These are phyloP conservation scores for Mycena kentingensis DNA, from an alignment of 768 basidiomycete genomes.

Conservation along the genomic window DNA sequence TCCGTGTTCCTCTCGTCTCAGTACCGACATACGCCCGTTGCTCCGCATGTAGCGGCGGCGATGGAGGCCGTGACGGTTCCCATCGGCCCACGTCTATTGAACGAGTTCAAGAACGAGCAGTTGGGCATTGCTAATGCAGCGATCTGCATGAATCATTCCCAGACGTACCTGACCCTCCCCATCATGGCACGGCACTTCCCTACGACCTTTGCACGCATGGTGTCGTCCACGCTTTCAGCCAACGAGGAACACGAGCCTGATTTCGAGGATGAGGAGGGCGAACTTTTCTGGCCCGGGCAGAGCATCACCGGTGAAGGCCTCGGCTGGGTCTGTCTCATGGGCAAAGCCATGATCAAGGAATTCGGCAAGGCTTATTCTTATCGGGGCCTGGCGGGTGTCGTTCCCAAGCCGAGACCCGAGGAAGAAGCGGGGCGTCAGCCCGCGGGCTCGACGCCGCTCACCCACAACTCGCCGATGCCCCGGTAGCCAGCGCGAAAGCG, in stretches of 20 bases:
- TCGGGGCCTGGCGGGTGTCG: slow-evolving; percentile 68
- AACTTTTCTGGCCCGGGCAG: slow-evolving; percentile 83
- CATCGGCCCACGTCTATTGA: slow-evolving; percentile 44
- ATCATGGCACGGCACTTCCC: slow-evolving; percentile 73
- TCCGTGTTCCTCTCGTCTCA: slow-evolving; percentile 41
- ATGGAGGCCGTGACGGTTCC: slow-evolving; percentile 47
- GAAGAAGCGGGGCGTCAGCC: slow-evolving; percentile 20
- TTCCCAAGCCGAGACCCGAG: slow-evolving; percentile 61
- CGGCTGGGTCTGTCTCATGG: slow-evolving; percentile 87
- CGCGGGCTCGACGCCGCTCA: slow-evolving; percentile 17
- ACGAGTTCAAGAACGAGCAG: slow-evolving; percentile 46
- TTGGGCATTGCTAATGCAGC: slow-evolving; percentile 42
- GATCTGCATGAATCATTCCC: slow-evolving; percentile 51
- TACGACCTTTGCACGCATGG: slow-evolving; percentile 72
- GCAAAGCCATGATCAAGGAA: slow-evolving; percentile 83
- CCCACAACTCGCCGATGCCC: slow-evolving; percentile 17
- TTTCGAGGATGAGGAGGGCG: slow-evolving; percentile 83
- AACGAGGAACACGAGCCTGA: slow-evolving; percentile 80
- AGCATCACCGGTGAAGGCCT: slow-evolving; percentile 73
- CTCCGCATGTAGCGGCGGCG: slow-evolving; percentile 44
- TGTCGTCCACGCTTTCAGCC: slow-evolving; percentile 59
- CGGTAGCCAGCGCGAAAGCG: slow-evolving; percentile 6
- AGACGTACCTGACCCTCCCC: slow-evolving; percentile 62
- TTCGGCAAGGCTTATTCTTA: slow-evolving; percentile 78
- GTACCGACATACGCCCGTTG: slow-evolving; percentile 40